Evolutionary conservation across 2,329 filamentous ascomycete genomes (phyloP), one percentile per base, ranked within the genome.

Genomic region (Penicillium expansum): DNA sequence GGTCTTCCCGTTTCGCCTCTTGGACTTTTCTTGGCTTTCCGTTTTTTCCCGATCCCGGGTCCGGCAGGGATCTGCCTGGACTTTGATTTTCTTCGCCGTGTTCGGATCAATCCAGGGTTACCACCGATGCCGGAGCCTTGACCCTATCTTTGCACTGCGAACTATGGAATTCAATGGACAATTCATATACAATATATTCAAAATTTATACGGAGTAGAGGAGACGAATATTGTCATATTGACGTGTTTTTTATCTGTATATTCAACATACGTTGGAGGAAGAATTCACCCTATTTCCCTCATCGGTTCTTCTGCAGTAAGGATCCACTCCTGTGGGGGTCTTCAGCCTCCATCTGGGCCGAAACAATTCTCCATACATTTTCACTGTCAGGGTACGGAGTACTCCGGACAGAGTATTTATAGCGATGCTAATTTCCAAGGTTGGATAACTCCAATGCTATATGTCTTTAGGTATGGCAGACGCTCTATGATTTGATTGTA

Each of bases 11-110:
- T 30, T 37, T 43, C 16, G 42, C 9, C 33, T 10, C n/a, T n/a
- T n/a, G n/a, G n/a, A 5, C 29, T 22, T n/a, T 3, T 10, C 29
- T 30, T 16, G 18, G 5, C 24, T 44, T 51, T 44, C 53, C 53
- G 53, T 27, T n/a, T 52, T 47, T 20, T 35, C 35, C 54, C 54
- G 54, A 42, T 47, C 8, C 18, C 53, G 41, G 27, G 18, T 50
- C 27, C 33, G 39, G n/a, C n/a, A n/a, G n/a, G 48, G 10, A 20
- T 38, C 32, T n/a, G 16, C 22, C 47, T 35, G n/a, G 22, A 18
- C 18, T 29, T 47, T 16, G 8, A 16, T 22, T 47, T 14, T 35
- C 32, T 35, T 38, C 35, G n/a, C 16, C 33, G 33, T n/a, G 4
- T 37, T 37, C 33, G 33, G 33, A 10, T n/a, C 8, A 29, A 4